phyloP scores from a whole-genome alignment of 1,139 yeast genomes.

The Blastobotrys petasosporus region DNA sequence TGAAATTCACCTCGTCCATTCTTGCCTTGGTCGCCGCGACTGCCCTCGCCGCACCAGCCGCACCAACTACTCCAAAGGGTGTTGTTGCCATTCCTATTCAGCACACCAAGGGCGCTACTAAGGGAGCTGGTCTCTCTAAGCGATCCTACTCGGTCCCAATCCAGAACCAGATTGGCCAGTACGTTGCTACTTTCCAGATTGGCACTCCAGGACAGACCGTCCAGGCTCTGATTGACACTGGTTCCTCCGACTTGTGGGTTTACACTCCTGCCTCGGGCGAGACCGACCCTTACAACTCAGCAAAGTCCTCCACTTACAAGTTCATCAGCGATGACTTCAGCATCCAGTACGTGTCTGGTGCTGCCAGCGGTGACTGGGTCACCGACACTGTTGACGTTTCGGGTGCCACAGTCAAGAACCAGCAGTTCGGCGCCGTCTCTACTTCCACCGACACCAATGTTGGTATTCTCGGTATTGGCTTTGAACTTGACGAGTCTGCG shows the following conservation, averaged over 20 bases:
- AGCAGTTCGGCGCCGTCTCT: conserved; percentile 11
- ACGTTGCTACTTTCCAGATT: conserved; percentile 41
- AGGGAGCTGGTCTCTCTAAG: neutral
- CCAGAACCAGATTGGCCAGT: conserved; percentile 31
- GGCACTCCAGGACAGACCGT: conserved; percentile 54
- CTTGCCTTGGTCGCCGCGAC: neutral
- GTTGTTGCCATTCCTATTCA: conserved; percentile 4
- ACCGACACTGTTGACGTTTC: conserved; percentile 40
- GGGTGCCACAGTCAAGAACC: conserved; percentile 11
- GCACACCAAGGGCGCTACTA: conserved; percentile 1
- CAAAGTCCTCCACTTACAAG: conserved; percentile 10
- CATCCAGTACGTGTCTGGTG: conserved; percentile 26
- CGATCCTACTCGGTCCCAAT: conserved; percentile 9
- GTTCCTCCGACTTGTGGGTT: conserved; percentile 45
- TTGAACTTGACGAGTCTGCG: conserved; percentile 9
- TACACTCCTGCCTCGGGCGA: conserved; percentile 21
- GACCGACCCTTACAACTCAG: conserved; percentile 6
- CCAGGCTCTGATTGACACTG: conserved; percentile 42
- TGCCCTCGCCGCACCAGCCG: conserved; percentile 2
- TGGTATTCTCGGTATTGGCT: conserved; percentile 14
- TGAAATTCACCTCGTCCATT: neutral
- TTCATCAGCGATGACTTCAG: conserved; percentile 15
- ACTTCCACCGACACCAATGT: conserved; percentile 11
- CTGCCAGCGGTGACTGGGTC: conserved; percentile 44
- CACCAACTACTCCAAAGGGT: neutral